Base-by-base conservation (phyloP, 179 eudicot genomes). In the Drosera spatulata region DNA sequence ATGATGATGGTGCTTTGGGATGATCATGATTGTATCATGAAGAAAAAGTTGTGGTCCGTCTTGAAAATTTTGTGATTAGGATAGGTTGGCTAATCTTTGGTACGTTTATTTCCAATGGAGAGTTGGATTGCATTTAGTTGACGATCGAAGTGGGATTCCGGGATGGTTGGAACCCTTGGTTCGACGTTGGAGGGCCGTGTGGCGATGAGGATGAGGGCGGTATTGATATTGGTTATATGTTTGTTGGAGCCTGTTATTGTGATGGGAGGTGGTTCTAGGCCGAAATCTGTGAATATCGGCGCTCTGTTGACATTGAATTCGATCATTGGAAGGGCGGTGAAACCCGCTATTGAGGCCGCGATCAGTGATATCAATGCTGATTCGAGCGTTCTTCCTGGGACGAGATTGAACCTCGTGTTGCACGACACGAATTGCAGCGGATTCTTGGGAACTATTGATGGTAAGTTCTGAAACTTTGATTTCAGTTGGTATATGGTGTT, bases 361-460 rank as follows among this genome's bases (percentile, higher is more conserved):
- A 50, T 84, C 64, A 84, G 79, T 64, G 95, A 86, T 74, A 83
- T 90, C 49, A 90, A 90, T 71, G 64, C 82, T 11, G 76, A 87
- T 71, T 63, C 82, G 2, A 82, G 56, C 50, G 64, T 90, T 62
- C 77, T 90, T 42, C 46, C 53, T 0, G 84, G 79, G 40, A 86
- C 80, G 4, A 78, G 53, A 6, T 44, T 89, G 63, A 79, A 80
- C 65, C 71, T 86, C 53, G 61, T 77, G 48, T 55, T 74, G 51
- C 77, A 69, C 46, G 97, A 89, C 56, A 86, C 97, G 0, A 82
- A 89, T 62, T 89, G 95, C 85, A 90, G 93, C 50, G 95, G 85
- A 4, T 90, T 90, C 64, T 47, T 87, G 64, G 95, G 95, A 69
- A 87, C 83, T 6, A 53, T 86, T 49, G 93, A 81, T 80, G 95